Evolutionary conservation across 768 basidiomycete species (phyloP).

Genomic region (Lentinula guzmanii): DNA sequence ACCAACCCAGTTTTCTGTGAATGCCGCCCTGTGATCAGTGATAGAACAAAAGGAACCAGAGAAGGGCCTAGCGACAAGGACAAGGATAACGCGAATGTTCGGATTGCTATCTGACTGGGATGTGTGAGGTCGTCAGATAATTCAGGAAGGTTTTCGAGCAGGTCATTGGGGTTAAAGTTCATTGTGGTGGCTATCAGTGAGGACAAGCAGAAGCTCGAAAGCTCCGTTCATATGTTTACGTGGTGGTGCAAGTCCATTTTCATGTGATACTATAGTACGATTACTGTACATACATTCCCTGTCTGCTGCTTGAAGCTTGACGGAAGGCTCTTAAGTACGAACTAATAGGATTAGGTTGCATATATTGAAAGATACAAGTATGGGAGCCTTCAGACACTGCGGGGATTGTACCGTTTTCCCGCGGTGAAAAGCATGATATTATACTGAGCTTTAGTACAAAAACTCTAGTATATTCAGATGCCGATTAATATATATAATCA

Average conservation of each 20-base stretch:
- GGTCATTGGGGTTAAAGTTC: not conserved
- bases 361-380: no score
- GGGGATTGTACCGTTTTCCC: no score
- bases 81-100: conserved; percentile 63
- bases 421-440: no score
- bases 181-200: not conserved
- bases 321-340: no score
- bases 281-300: no score
- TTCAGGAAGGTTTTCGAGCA: conserved; percentile 12
- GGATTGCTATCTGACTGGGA: conserved; percentile 51
- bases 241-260: not conserved
- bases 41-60: conserved; percentile 45
- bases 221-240: not conserved
- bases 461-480: no score
- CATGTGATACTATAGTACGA: not conserved
- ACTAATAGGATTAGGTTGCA: no score
- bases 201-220: not conserved
- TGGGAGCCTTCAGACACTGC: no score
- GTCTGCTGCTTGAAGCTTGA: no score
- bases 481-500: no score
- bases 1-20: conserved; percentile 16
- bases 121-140: conserved; percentile 37
- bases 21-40: conserved; percentile 20
- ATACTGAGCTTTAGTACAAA: no score
- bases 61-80: conserved; percentile 65